Evolutionary conservation across 345 rosid species (phyloP), one percentile per base, ranked within the genome.

Genomic region (Eucalyptus regnans): DNA sequence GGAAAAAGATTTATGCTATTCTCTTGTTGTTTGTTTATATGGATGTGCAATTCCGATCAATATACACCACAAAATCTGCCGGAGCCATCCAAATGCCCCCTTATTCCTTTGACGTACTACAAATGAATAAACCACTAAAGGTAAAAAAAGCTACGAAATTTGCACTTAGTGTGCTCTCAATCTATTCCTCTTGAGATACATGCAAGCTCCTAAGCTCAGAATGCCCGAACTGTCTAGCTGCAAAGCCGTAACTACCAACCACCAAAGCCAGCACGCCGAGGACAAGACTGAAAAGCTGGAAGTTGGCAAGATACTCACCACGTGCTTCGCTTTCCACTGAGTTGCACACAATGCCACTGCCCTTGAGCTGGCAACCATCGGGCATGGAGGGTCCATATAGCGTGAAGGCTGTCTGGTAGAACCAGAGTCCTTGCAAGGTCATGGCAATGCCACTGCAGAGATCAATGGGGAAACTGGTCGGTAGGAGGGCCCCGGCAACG

Each of bases 341-440:
- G 88, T 86, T 95, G 64, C 99, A 97, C 12, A 54, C 76, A 44
- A 97, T 93, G 20, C 87, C 52, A 86, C 91, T 91, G 16, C 27
- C 92, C 91, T 94, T 94, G 50, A 95, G 92, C 87, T 14, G 87
- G 90, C 98, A 97, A 13, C 99, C 99, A 62, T 94, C 92, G 3
- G 98, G 99, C 97, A 96, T 95, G 98, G 95, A 96, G 88, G 98
- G 96, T 58, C 99, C 99, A 86, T 97, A 97, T 46, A 97, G 97
- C 87, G 95, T 94, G 93, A 97, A 96, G 90, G 99, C 99, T 10
- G 99, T 96, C 91, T 96, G 99, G 88, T 96, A 96, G 92, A 98
- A 98, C 99, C 99, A 98, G 46, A 98, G 96, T 89, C 99, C 99
- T 90, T 98, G 99, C 44, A 98, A 96, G 46, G 98, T 95, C 87